phyloP scores from a whole-genome alignment of 2,329 filamentous ascomycete genomes.

The Arthrobotrys sphaeroides region DNA sequence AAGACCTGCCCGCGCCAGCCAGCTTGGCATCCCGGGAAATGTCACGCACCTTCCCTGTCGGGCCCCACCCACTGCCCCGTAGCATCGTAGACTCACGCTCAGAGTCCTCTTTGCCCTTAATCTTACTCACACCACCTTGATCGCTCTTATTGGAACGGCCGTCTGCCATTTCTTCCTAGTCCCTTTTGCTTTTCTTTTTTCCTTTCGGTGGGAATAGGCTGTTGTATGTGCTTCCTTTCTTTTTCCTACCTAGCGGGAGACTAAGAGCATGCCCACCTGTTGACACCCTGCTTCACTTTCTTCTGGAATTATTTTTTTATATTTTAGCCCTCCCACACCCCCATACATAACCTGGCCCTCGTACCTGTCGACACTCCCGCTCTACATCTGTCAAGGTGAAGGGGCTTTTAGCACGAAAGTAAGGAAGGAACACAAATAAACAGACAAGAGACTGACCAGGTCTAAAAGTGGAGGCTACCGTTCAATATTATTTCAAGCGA shows the following conservation, averaged over 20 bases:
- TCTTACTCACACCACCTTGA: conserved; percentile 34
- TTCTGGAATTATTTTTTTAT: conserved; percentile 54
- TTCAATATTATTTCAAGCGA: conserved; percentile 41
- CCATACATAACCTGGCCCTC: conserved; percentile 53
- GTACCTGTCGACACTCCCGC: conserved; percentile 54
- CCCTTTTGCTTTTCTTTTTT: conserved; percentile 7
- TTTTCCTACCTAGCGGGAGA: conserved; percentile 33
- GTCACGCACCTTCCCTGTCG: conserved; percentile 45
- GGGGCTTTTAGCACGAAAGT: conserved; percentile 39
- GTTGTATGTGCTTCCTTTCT: conserved; percentile 15
- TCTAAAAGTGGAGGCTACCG: conserved; percentile 33
- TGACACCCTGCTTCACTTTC: conserved; percentile 53
- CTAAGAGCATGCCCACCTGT: conserved; percentile 48
- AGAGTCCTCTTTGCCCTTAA: conserved; percentile 46
- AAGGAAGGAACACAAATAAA: conserved; percentile 27
- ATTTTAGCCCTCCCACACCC: conserved; percentile 53
- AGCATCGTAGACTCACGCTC: conserved; percentile 31
- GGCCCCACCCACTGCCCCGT: conserved; percentile 45
- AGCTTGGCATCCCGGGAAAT: conserved; percentile 37
- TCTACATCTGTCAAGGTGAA: conserved; percentile 54
- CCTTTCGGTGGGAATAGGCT: conserved; percentile 48
- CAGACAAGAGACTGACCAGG: conserved; percentile 17
- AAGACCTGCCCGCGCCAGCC: conserved; percentile 9
- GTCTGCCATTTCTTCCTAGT: conserved; percentile 37
- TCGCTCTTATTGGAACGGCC: conserved; percentile 46